Evolutionary conservation across 23 red algal genomes (phyloP).

Genomic region (Gracilaria gracilis): DNA sequence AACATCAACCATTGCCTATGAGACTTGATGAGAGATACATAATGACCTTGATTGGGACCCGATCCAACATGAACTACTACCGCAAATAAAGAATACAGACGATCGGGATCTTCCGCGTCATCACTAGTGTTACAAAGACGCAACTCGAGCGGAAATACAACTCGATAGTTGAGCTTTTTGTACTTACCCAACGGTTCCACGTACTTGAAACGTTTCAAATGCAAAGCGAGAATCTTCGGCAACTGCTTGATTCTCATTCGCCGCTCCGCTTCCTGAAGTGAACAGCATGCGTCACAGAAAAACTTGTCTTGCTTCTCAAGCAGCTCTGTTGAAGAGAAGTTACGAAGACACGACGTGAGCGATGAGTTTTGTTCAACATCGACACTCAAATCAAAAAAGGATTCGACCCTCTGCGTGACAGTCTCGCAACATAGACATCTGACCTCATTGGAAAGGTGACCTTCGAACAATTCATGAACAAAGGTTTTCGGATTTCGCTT

Average conservation of each 20-base stretch:
- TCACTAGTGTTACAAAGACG: conserved; percentile 92
- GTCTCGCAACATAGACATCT: conserved; percentile 98
- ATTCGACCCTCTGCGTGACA: conserved; percentile 83
- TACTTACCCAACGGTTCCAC: conserved; percentile 84
- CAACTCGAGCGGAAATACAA: conserved; percentile 94
- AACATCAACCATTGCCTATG: conserved; percentile 93
- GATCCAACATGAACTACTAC: conserved; percentile 98
- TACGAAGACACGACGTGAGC: conserved; percentile 86
- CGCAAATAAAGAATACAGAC: conserved; percentile 89
- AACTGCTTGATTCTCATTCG: conserved; percentile 85
- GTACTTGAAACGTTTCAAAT: conserved; percentile 98
- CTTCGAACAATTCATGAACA: conserved; percentile 96
- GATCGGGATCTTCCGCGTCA: conserved; percentile 87
- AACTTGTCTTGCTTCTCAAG: conserved; percentile 95
- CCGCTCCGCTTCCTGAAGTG: conserved; percentile 94
- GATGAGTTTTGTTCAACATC: conserved; percentile 96
- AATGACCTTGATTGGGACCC: conserved; percentile 98
- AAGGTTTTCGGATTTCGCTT: conserved; percentile 58
- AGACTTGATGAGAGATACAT: conserved; percentile 93
- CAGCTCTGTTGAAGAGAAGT: conserved; percentile 94
- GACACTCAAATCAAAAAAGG: conserved; percentile 93
- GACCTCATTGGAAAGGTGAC: conserved; percentile 87
- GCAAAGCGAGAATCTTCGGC: conserved; percentile 92
- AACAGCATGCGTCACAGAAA: conserved; percentile 91
- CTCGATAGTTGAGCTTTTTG: conserved; percentile 94